Conservation (phyloP, 495 filamentous ascomycete species). For the Neurospora terricola region DNA sequence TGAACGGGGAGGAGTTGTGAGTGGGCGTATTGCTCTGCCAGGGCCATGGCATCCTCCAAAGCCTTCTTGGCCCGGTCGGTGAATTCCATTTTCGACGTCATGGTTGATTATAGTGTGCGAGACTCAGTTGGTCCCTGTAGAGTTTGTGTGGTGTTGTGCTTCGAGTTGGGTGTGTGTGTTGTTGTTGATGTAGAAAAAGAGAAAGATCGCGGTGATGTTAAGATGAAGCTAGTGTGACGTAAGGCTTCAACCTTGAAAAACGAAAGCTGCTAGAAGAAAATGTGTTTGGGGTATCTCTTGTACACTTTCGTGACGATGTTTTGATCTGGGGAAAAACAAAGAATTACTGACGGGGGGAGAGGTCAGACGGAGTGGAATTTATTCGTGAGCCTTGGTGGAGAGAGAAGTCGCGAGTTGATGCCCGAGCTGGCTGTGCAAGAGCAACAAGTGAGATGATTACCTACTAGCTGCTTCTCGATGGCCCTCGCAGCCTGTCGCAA, state of each 20-base stretch:
- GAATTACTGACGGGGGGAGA: neutral
- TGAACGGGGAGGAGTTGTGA: conserved; percentile 83
- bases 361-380: conserved; percentile 8
- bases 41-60: conserved; percentile 69
- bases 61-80: conserved; percentile 87
- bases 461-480: conserved; percentile 1
- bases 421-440: conserved; percentile 2
- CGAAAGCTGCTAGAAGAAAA: too few species aligned
- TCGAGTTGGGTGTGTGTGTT: conserved; percentile 1
- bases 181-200: neutral
- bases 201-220: neutral
- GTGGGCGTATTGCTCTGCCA: conserved; percentile 82
- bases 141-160: neutral
- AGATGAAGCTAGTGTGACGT: conserved; percentile 15
- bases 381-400: conserved; percentile 6
- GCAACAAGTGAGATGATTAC: conserved; percentile 10
- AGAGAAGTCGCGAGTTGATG: conserved; percentile 4
- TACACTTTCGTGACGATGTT: conserved; percentile 4
- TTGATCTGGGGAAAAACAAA: neutral
- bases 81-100: conserved; percentile 62
- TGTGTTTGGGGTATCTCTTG: conserved; percentile 2
- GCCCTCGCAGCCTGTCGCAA: neutral
- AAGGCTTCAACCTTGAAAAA: conserved; percentile 10
- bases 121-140: conserved; percentile 8
- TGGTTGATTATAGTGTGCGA: conserved; percentile 19